Conservation (phyloP, 1,284 basidiomycete genomes). For the Ustilago bromivora region DNA sequence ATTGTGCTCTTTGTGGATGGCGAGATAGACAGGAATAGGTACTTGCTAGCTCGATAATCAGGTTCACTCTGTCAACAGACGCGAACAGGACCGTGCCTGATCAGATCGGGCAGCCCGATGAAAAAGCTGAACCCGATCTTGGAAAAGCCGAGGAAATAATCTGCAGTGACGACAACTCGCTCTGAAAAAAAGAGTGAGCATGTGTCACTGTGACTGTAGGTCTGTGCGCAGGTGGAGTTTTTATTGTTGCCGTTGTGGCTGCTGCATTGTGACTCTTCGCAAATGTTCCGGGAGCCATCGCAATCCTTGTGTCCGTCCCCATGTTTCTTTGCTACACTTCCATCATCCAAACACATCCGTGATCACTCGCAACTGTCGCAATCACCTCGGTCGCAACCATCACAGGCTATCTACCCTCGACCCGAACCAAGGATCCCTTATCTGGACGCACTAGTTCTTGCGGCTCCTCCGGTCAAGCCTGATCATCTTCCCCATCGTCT, state of each 20-base stretch:
- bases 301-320: not conserved
- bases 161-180: slow-evolving; percentile 6
- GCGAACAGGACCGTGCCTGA: no score
- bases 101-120: slow-evolving; percentile 1
- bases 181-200: slow-evolving; percentile 3
- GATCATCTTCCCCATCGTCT: not conserved
- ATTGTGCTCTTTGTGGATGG: not conserved
- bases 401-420: not conserved
- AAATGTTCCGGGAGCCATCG: slow-evolving; percentile 14
- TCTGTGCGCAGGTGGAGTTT: not conserved
- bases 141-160: slow-evolving; percentile 1
- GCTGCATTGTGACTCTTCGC: slow-evolving; percentile 11
- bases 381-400: not conserved
- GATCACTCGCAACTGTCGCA: not conserved
- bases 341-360: slow-evolving; percentile 7
- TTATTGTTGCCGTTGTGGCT: not conserved
- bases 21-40: not conserved
- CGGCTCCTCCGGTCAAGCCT: not conserved
- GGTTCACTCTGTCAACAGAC: no score
- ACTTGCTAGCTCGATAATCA: no score
- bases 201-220: slow-evolving; percentile 1
- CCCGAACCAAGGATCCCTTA: not conserved
- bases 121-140: not conserved
- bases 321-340: slow-evolving; percentile 4
- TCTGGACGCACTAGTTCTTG: not conserved